Evolutionary conservation across 495 filamentous ascomycete genomes (phyloP).

Genomic region (Rhypophila decipiens): DNA sequence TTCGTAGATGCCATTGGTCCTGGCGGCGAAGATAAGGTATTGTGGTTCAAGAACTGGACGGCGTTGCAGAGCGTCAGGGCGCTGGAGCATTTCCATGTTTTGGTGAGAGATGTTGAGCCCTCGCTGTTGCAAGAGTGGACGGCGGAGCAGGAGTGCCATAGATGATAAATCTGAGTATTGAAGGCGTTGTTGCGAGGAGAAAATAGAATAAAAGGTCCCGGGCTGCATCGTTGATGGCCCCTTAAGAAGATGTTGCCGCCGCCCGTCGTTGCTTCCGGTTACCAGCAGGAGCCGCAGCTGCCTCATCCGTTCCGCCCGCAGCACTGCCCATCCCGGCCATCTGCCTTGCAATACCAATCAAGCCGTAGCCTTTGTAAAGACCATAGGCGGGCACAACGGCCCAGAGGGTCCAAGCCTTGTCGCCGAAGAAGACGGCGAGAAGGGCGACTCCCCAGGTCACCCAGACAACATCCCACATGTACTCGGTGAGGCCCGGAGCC

Average conservation of each 20-base stretch:
- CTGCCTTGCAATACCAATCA: constrained; percentile 58
- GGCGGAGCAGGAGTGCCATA: constrained; percentile 30
- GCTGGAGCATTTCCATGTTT: constrained; percentile 61
- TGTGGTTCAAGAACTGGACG: constrained; percentile 95
- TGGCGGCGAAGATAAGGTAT: constrained; percentile 50
- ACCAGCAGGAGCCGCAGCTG: constrained; percentile 27
- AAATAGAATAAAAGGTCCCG: no score
- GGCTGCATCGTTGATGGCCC: no score
- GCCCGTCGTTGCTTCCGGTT: constrained; percentile 47
- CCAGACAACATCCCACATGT: constrained; percentile 95
- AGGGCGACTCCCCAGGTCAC: constrained; percentile 72
- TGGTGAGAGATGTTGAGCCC: constrained; percentile 57
- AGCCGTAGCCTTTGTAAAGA: constrained; percentile 59
- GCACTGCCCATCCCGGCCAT: constrained; percentile 49
- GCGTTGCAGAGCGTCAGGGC: constrained; percentile 79
- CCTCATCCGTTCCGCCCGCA: constrained; percentile 13
- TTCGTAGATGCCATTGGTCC: constrained; percentile 57
- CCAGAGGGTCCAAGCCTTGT: constrained; percentile 74
- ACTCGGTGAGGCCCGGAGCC: constrained; percentile 86
- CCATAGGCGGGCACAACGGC: constrained; percentile 64
- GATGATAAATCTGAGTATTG: constrained; percentile 2
- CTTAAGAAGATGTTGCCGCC: constrained; percentile 16
- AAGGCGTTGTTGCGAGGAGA: neutral
- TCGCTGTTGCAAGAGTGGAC: constrained; percentile 59
- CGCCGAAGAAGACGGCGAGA: constrained; percentile 60